Percentiles rank a stretch among this genome's conserved stretches.
Conservation (phyloP, 2,329 filamentous ascomycete species). For the Colletotrichum musae region DNA sequence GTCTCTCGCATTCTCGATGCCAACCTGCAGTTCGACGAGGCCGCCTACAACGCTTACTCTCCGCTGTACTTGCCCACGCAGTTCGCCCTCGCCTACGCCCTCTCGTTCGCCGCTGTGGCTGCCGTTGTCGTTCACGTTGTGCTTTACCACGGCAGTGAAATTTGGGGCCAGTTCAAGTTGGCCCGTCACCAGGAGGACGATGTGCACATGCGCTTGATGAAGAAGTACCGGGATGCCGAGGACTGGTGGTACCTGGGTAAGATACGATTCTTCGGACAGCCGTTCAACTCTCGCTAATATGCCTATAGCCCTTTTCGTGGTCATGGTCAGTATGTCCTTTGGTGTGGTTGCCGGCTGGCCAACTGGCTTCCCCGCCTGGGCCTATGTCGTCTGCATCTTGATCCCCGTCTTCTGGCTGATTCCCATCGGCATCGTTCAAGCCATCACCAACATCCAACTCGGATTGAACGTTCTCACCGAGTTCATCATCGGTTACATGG, state of each 20-base stretch:
- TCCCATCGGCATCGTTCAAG: constrained; percentile 73
- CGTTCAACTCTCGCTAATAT: constrained; percentile 12
- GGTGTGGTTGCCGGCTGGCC: constrained; percentile 69
- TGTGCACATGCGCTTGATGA: constrained; percentile 73
- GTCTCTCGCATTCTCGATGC: constrained; percentile 71
- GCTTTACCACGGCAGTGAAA: constrained; percentile 69
- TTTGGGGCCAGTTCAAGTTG: constrained; percentile 68
- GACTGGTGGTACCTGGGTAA: constrained; percentile 72
- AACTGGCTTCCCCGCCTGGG: constrained; percentile 72
- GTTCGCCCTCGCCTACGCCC: constrained; percentile 72
- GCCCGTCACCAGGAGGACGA: constrained; percentile 71
- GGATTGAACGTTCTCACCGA: constrained; percentile 81
- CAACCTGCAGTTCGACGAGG: constrained; percentile 71
- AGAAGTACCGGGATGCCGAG: constrained; percentile 71
- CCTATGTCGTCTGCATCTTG: constrained; percentile 69
- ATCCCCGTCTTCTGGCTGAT: constrained; percentile 72
- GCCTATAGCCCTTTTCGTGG: constrained; percentile 59
- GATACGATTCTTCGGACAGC: constrained; percentile 46
- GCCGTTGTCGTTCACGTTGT: constrained; percentile 71
- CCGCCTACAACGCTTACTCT: constrained; percentile 74
- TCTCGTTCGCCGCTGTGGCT: constrained; percentile 77
- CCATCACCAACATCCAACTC: constrained; percentile 73
- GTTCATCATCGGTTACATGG: constrained; percentile 81
- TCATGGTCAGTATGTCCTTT: constrained; percentile 70
- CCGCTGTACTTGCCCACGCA: constrained; percentile 76